These are phyloP conservation scores for Exsudoporus frostii DNA, from an alignment of 768 basidiomycete species.

Conservation along the genomic window DNA sequence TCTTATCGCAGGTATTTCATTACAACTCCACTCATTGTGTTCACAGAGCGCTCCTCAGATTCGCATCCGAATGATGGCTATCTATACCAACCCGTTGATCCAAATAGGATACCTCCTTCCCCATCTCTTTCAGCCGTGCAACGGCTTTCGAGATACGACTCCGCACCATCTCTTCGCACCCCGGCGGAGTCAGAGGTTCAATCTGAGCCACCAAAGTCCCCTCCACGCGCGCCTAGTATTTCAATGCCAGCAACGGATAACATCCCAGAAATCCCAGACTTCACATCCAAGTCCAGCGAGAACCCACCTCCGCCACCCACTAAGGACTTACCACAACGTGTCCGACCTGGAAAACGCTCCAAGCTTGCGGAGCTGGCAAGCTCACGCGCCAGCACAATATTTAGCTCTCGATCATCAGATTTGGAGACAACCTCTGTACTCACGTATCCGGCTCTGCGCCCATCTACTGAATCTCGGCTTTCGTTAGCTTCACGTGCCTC, in stretches of 20 bases:
- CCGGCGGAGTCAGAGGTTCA: slow-evolving; percentile 35
- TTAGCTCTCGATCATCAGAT: slow-evolving; percentile 54
- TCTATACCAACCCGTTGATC: slow-evolving; percentile 36
- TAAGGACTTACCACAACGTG: slow-evolving; percentile 22
- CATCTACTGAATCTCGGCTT: slow-evolving; percentile 54
- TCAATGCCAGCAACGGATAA: slow-evolving; percentile 44
- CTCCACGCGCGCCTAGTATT: slow-evolving; percentile 41
- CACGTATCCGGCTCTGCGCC: slow-evolving; percentile 69
- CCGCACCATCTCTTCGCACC: slow-evolving; percentile 51
- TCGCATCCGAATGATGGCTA: slow-evolving; percentile 2
- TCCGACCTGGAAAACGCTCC: slow-evolving; percentile 45
- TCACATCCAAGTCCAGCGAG: slow-evolving; percentile 44
- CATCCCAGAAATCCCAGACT: slow-evolving; percentile 56
- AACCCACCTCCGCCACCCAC: slow-evolving; percentile 25
- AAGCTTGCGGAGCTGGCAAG: slow-evolving; percentile 69
- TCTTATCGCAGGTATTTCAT: background rate
- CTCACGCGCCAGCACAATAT: slow-evolving; percentile 52
- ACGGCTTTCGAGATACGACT: slow-evolving; percentile 55
- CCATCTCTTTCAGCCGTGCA: slow-evolving; percentile 67
- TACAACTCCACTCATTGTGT: slow-evolving; percentile 4
- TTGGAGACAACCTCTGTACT: slow-evolving; percentile 58
- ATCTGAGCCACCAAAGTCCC: slow-evolving; percentile 35
- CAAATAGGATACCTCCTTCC: slow-evolving; percentile 60
- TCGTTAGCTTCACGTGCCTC: slow-evolving; percentile 29
- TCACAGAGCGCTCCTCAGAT: slow-evolving; percentile 18